Conservation (phyloP, 192 early-diverging fungal genomes). For the Linnemannia hyalina region DNA sequence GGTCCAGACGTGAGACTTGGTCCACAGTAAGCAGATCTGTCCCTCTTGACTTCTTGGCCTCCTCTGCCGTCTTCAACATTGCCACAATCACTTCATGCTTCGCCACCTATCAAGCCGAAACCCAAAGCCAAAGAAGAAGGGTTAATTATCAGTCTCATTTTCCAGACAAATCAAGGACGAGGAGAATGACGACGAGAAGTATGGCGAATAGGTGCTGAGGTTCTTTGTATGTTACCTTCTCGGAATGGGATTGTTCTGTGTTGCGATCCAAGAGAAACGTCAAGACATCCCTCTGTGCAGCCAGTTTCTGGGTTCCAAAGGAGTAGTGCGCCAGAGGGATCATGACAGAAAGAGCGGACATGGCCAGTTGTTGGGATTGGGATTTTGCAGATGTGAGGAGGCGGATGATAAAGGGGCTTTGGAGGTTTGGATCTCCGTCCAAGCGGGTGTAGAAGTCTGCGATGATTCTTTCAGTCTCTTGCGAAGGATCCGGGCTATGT, state of each 20-base stretch:
- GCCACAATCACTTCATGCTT: slow-evolving; percentile 35
- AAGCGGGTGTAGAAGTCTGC: slow-evolving; percentile 14
- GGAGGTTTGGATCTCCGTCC: slow-evolving; percentile 17
- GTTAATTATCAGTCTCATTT: background rate
- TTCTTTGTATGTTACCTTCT: slow-evolving; percentile 37
- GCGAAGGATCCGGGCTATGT: slow-evolving; percentile 18
- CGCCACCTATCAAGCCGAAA: slow-evolving; percentile 17
- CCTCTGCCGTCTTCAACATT: slow-evolving; percentile 27
- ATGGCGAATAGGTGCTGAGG: background rate
- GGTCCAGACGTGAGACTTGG: slow-evolving; percentile 39
- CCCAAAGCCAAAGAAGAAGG: too few relatives aligned
- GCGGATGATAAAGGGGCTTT: slow-evolving; percentile 27
- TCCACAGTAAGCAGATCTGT: slow-evolving; percentile 20
- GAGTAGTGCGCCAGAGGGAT: slow-evolving; percentile 25
- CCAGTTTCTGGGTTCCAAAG: slow-evolving; percentile 41
- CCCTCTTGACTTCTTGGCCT: background rate
- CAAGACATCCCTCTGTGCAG: slow-evolving; percentile 19
- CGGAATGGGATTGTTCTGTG: slow-evolving; percentile 23
- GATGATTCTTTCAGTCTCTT: slow-evolving; percentile 7
- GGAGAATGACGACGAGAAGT: too few relatives aligned
- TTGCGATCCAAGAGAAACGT: slow-evolving; percentile 40
- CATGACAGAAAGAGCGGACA: slow-evolving; percentile 39
- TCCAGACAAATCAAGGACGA: too few relatives aligned
- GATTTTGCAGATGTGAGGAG: slow-evolving; percentile 39
- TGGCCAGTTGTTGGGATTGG: slow-evolving; percentile 25